Conservation (phyloP, 2,329 filamentous ascomycete species). For the Helotiales sp. region DNA sequence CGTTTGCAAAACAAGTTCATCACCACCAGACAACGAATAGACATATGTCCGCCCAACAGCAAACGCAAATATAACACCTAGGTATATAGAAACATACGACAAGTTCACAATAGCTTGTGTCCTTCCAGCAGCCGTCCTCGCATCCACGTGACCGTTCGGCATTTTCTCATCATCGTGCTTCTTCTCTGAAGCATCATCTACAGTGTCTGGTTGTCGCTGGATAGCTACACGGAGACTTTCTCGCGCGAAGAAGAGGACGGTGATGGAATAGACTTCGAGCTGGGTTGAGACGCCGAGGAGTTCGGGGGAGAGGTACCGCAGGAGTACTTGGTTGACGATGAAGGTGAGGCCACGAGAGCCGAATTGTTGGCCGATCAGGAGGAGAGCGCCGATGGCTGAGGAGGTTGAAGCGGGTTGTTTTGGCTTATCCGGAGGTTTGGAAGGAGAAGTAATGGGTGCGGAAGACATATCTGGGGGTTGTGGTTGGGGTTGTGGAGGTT, state of each 20-base stretch:
- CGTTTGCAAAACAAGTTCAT: constrained; percentile 56
- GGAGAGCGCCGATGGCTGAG: constrained; percentile 36
- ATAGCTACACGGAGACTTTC: constrained; percentile 92
- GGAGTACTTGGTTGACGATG: constrained; percentile 85
- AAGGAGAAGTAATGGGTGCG: background rate
- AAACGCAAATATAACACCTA: constrained; percentile 69
- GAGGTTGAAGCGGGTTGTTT: constrained; percentile 16
- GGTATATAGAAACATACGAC: constrained; percentile 75
- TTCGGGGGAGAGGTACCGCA: constrained; percentile 85
- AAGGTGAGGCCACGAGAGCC: constrained; percentile 89
- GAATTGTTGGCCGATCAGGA: constrained; percentile 84
- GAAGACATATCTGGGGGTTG: constrained; percentile 15
- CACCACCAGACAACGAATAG: constrained; percentile 52
- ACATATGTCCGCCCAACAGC: constrained; percentile 72
- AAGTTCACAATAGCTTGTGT: constrained; percentile 86
- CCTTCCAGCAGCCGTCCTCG: constrained; percentile 44
- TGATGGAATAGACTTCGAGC: constrained; percentile 90
- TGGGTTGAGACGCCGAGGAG: constrained; percentile 86
- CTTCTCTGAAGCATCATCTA: constrained; percentile 16
- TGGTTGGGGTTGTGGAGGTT: background rate
- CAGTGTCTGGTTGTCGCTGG: constrained; percentile 69
- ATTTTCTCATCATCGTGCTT: constrained; percentile 26
- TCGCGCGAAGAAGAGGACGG: constrained; percentile 91
- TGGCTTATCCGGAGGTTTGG: background rate
- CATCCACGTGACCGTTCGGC: constrained; percentile 36